Base-by-base conservation (phyloP, 768 basidiomycete species). In the Kwoniella shandongensis region DNA sequence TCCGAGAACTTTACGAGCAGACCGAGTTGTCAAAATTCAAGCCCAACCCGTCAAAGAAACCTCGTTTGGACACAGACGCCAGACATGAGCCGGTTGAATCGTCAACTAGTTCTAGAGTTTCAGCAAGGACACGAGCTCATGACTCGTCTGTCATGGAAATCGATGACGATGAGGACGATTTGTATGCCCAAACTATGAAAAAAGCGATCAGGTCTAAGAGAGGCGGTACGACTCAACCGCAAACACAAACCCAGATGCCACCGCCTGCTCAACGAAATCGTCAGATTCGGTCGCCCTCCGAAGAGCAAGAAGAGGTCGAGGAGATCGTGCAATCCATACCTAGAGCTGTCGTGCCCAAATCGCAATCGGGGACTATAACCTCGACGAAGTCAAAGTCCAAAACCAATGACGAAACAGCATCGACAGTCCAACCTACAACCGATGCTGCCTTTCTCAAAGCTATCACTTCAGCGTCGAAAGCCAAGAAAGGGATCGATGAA, bases 371-470 rank as follows among this genome's bases (percentile, higher is more conserved):
- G n/a, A n/a, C n/a, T n/a, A n/a, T n/a, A n/a, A n/a, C n/a, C 32
- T 32, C 32, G 6, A 32, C 8, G 26, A 46, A 46, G 25, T 46
- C 41, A 5, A 45, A 57, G 23, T 23, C 49, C 20, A 18, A 42
- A 30, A 13, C 27, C 1, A 49, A 20, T 15, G n/a, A 42, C 7
- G 22, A 46, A 45, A 5, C 49, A 30, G 29, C 48, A 4, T 27
- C 17, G 8, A 27, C 32, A 29, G 23, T 12, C 36, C 27, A 42
- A 59, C 40, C 55, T 1, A 61, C 61, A 10, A 56, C 65, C 25
- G 75, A 76, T 54, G 63, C 65, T 26, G 65, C 60, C 1, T 76
- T 76, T 61, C 59, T 76, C 5, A 56, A 66, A 41, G 70, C 72
- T 17, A 68, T 73, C 23, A 58, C 51, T 40, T 70, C 68, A 38